A percentile compares a stretch with the other conserved stretches of the same genome.
Evolutionary conservation across 1,284 basidiomycete genomes (phyloP).

Genomic region (Ganoderma lingzhi): DNA sequence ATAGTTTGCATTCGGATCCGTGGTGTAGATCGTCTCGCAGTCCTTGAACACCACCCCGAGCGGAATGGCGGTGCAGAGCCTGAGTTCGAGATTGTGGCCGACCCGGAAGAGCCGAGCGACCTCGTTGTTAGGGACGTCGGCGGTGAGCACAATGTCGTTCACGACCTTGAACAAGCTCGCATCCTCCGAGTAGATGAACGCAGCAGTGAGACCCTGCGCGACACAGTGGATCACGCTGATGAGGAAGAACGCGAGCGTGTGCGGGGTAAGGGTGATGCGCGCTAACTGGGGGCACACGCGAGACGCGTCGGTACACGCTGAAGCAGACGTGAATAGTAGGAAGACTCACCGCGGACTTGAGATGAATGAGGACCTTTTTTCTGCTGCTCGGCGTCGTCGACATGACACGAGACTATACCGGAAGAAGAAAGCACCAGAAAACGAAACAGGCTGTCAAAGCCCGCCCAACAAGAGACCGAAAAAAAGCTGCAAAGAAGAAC

Average conservation of each 20-base stretch:
- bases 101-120: slow-evolving; percentile 50
- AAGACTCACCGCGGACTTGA: slow-evolving; percentile 29
- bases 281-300: slow-evolving; percentile 36
- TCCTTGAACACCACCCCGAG: slow-evolving; percentile 31
- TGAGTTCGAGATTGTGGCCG: slow-evolving; percentile 45
- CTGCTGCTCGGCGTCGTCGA: slow-evolving; percentile 13
- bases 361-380: slow-evolving; percentile 18
- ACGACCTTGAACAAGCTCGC: slow-evolving; percentile 49
- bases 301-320: not conserved
- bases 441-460: slow-evolving; percentile 31
- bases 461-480: slow-evolving; percentile 15
- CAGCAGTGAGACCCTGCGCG: slow-evolving; percentile 52
- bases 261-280: slow-evolving; percentile 44
- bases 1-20: slow-evolving; percentile 12
- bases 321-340: not conserved
- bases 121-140: slow-evolving; percentile 47
- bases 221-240: slow-evolving; percentile 45
- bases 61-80: slow-evolving; percentile 58
- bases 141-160: slow-evolving; percentile 47
- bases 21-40: slow-evolving; percentile 39
- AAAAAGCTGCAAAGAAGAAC: slow-evolving; percentile 13
- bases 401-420: not conserved
- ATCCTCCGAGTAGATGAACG: slow-evolving; percentile 57
- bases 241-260: slow-evolving; percentile 58
- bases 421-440: not conserved